Evolutionary conservation across 208 protist species (phyloP).

Genomic region (Wallacemonas sp.): DNA sequence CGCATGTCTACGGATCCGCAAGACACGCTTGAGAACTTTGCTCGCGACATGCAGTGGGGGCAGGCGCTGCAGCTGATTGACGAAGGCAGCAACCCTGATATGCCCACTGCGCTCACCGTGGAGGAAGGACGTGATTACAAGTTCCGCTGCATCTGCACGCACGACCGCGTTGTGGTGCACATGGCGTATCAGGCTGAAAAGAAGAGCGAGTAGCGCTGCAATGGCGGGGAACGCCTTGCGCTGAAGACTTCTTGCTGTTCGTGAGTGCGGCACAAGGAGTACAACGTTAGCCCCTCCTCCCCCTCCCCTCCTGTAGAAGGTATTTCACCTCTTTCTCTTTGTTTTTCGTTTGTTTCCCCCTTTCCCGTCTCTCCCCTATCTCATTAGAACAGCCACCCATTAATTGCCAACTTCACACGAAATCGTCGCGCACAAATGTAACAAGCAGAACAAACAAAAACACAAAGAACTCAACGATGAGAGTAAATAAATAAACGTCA

Average conservation of each 20-base stretch:
- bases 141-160: slow-evolving; percentile 65
- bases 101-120: slow-evolving; percentile 52
- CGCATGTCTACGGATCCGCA: slow-evolving; percentile 84
- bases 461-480: too few relatives aligned
- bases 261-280: too few relatives aligned
- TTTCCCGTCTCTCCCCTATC: not conserved
- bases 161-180: slow-evolving; percentile 69
- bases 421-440: too few relatives aligned
- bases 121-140: slow-evolving; percentile 39
- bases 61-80: slow-evolving; percentile 92
- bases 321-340: not conserved
- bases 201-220: not conserved
- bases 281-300: slow-evolving; percentile 1
- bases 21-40: slow-evolving; percentile 88
- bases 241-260: too few relatives aligned
- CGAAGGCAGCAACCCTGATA: slow-evolving; percentile 34
- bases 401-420: too few relatives aligned
- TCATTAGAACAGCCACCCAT: too few relatives aligned
- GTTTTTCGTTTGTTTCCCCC: not conserved
- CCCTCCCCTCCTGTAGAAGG: too few relatives aligned
- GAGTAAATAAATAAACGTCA: too few relatives aligned
- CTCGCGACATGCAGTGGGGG: slow-evolving; percentile 94
- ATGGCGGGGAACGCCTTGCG: too few relatives aligned
- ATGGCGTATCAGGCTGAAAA: slow-evolving; percentile 30
- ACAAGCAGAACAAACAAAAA: too few relatives aligned